Percentiles rank a stretch among this genome's conserved stretches.
Evolutionary conservation across 2,329 filamentous ascomycete genomes (phyloP).

Genomic region (Bipolaris oryzae): DNA sequence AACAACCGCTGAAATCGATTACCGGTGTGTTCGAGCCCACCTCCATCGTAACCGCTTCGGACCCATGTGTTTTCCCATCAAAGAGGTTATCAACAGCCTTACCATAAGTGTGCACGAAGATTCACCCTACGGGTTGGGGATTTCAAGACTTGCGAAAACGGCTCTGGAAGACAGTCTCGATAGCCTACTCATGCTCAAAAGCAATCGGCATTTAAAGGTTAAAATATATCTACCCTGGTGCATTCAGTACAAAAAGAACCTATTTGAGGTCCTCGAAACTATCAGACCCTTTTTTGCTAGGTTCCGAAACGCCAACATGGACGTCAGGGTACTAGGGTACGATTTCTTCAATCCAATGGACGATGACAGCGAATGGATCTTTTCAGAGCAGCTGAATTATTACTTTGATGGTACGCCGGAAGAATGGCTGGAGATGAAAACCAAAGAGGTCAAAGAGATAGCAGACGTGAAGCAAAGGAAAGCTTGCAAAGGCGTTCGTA

Average conservation of each 20-base stretch:
- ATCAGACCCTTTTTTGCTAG: conserved; percentile 6
- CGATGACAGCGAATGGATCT: background rate
- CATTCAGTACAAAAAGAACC: conserved; percentile 1
- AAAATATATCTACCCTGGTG: conserved; percentile 3
- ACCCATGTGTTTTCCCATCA: background rate
- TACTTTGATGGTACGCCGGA: conserved; percentile 12
- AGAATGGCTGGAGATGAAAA: conserved; percentile 17
- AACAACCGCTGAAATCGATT: conserved; percentile 6
- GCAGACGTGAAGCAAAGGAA: background rate
- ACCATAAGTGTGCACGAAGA: background rate
- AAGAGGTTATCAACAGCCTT: conserved; percentile 6
- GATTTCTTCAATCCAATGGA: conserved; percentile 12
- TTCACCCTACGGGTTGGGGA: background rate
- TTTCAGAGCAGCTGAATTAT: conserved; percentile 14
- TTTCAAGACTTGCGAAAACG: background rate
- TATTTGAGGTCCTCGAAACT: conserved; percentile 11
- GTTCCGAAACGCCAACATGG: conserved; percentile 3
- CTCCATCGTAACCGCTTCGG: conserved; percentile 10
- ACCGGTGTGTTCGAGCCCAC: conserved; percentile 5
- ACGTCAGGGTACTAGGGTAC: conserved; percentile 11
- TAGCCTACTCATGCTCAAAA: conserved; percentile 13
- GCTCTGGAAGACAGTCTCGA: conserved; percentile 8
- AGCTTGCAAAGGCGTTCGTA: conserved; percentile 6
- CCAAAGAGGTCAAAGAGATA: conserved; percentile 6
- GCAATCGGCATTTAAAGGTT: background rate